Percentiles rank a stretch among this genome's conserved stretches.
phyloP scores from a whole-genome alignment of 768 basidiomycete genomes.

The Pleurotus giganteus region DNA sequence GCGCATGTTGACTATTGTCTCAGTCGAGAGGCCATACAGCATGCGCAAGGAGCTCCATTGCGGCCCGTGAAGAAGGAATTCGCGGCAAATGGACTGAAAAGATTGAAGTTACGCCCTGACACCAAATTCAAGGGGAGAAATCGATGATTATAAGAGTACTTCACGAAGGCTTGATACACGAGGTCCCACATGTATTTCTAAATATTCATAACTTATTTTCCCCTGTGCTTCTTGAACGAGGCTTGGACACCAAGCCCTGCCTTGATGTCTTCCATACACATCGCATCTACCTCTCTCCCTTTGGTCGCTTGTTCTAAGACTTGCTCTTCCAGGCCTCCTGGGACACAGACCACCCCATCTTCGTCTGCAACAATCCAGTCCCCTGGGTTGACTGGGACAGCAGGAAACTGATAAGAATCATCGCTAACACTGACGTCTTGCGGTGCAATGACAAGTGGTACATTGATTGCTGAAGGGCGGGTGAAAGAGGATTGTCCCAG shows the following conservation, averaged over 20 bases:
- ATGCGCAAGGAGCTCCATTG: slow-evolving; percentile 55
- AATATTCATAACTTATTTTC: slow-evolving; percentile 30
- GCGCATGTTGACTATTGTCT: slow-evolving; percentile 89
- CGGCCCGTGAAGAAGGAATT: slow-evolving; percentile 7
- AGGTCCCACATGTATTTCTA: background rate
- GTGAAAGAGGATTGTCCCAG: slow-evolving; percentile 86
- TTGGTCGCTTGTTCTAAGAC: slow-evolving; percentile 59
- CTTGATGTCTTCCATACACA: slow-evolving; percentile 72
- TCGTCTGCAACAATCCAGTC: slow-evolving; percentile 87
- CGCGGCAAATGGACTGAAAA: slow-evolving; percentile 3
- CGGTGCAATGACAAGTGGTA: slow-evolving; percentile 56
- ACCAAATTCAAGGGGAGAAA: background rate
- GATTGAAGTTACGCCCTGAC: slow-evolving; percentile 2
- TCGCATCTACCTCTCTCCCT: slow-evolving; percentile 63
- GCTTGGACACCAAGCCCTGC: slow-evolving; percentile 72
- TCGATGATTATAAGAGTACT: too few relatives aligned
- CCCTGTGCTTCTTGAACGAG: slow-evolving; percentile 77
- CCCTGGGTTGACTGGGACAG: slow-evolving; percentile 52
- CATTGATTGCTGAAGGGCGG: slow-evolving; percentile 71
- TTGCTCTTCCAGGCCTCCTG: slow-evolving; percentile 45
- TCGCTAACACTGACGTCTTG: slow-evolving; percentile 31
- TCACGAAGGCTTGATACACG: too few relatives aligned
- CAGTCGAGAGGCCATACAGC: slow-evolving; percentile 71
- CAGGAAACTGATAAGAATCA: slow-evolving; percentile 31
- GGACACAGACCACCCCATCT: slow-evolving; percentile 87